These are phyloP conservation scores for Pochonia chlamydosporia DNA, from an alignment of 2,329 filamentous ascomycete genomes.

Conservation along the genomic window DNA sequence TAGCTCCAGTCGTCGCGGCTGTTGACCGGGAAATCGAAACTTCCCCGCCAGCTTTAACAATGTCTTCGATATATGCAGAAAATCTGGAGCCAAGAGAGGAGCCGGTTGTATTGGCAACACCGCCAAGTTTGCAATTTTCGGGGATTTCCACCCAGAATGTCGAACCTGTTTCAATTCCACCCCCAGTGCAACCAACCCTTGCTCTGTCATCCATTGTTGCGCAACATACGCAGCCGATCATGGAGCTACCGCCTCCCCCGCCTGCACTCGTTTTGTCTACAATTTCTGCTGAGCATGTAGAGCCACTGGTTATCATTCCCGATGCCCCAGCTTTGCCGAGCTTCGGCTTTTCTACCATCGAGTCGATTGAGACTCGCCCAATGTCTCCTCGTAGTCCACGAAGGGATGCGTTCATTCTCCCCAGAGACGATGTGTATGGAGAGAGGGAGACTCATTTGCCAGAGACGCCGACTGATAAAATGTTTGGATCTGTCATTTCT, in stretches of 20 bases:
- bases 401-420: conserved; percentile 52
- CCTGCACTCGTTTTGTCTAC: conserved; percentile 30
- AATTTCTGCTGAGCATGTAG: conserved; percentile 27
- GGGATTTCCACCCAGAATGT: conserved; percentile 29
- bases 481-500: conserved; percentile 38
- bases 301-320: conserved; percentile 25
- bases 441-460: conserved; percentile 26
- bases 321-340: conserved; percentile 24
- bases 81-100: conserved; percentile 29
- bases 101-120: conserved; percentile 13
- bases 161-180: conserved; percentile 25
- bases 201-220: conserved; percentile 24
- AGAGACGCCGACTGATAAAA: conserved; percentile 32
- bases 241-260: conserved; percentile 14
- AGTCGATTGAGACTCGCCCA: conserved; percentile 39
- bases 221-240: conserved; percentile 22
- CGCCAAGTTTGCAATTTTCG: conserved; percentile 26
- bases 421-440: conserved; percentile 35
- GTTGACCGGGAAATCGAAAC: background rate
- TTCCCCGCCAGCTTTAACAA: conserved; percentile 15
- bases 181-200: conserved; percentile 18
- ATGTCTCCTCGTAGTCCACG: conserved; percentile 44
- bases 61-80: conserved; percentile 25
- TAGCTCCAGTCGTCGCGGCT: background rate
- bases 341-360: conserved; percentile 22